Evolutionary conservation across 2,329 filamentous ascomycete species (phyloP).

Genomic region (Microdochium trichocladiopsis): DNA sequence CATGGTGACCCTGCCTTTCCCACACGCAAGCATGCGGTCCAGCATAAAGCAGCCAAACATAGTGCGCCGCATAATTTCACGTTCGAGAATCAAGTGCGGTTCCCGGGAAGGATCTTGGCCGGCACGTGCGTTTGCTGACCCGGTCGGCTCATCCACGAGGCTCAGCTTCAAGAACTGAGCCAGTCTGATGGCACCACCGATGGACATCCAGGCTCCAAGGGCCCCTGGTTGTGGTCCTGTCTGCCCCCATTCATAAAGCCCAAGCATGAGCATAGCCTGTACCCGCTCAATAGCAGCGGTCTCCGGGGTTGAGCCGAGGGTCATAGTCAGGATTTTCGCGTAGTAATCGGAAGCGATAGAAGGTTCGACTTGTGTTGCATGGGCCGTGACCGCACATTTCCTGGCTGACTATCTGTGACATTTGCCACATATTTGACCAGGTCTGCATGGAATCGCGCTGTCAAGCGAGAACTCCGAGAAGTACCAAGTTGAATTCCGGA

Average conservation of each 20-base stretch:
- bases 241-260: too few species aligned
- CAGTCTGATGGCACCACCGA: constrained; percentile 57
- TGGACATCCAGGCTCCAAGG: constrained; percentile 56
- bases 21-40: constrained; percentile 62
- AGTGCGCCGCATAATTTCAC: constrained; percentile 60
- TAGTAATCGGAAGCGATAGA: constrained; percentile 57
- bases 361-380: constrained; percentile 35
- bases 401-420: constrained; percentile 23
- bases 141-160: constrained; percentile 40
- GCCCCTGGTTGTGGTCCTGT: constrained; percentile 40
- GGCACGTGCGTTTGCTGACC: constrained; percentile 3
- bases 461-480: constrained; percentile 63
- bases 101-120: constrained; percentile 8
- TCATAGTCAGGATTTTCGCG: constrained; percentile 48
- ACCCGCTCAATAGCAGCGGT: constrained; percentile 53
- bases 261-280: constrained; percentile 64
- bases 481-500: constrained; percentile 47
- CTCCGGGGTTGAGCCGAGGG: constrained; percentile 39
- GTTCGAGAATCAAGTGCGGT: constrained; percentile 39
- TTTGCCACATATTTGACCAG: constrained; percentile 47
- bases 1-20: too few species aligned
- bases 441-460: constrained; percentile 58
- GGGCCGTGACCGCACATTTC: too few species aligned
- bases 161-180: constrained; percentile 55
- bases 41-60: constrained; percentile 71